Evolutionary conservation across 768 basidiomycete genomes (phyloP), one percentile per base, ranked within the genome.

Genomic region (Lepiota subincarnata): DNA sequence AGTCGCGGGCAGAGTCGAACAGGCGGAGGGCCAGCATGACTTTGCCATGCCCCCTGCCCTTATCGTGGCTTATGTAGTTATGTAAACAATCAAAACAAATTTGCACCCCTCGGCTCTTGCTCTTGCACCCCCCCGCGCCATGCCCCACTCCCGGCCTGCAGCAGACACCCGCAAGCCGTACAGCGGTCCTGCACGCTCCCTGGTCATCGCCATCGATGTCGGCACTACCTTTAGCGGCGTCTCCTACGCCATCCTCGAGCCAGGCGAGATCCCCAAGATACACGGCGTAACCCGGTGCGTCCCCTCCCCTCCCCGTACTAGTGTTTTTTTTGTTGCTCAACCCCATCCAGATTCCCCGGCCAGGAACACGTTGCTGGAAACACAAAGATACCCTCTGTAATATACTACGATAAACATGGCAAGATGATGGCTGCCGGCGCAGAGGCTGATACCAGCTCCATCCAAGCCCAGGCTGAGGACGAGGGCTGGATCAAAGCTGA

Each of bases 301-400:
- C 19, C 55, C 16, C 37, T 19, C n/a, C n/a, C n/a, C n/a, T n/a
- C n/a, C n/a, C n/a, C n/a, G n/a, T n/a, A n/a, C n/a, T n/a, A n/a
- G n/a, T n/a, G n/a, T 51, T 48, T 22, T 5, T 18, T 48, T 22
- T 40, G 11, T 48, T 46, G 31, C 57, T 50, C 19, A 50, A 60
- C 53, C 61, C 56, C 56, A 50, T 57, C 20, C 57, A 89, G 88
- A 53, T 91, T 89, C 53, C 88, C 88, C 7, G 89, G 88, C 14
- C 89, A 90, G 68, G 89, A 91, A 68, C 87, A 91, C 75, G 86
- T 89, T 44, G 87, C 84, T 12, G 88, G 88, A 36, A 91, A 89
- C 65, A 84, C 86, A 54, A 91, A 91, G 71, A 90, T 91, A 61
- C 88, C 88, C 36, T 83, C 88, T 19, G 66, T 86, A 20, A 79